Conservation (phyloP, 345 rosid genomes). For the Brassica napus region Da-Ae NC_063435.1:22687501-22688000, state of each 20-base stretch:
- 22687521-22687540: conserved; percentile 62
- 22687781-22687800: conserved; percentile 19
- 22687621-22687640: conserved; percentile 85
- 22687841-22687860: conserved; percentile 97
- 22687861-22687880: conserved; percentile 92
- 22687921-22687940: conserved; percentile 70
- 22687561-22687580: conserved; percentile 89
- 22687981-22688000: conserved; percentile 26
- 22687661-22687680: conserved; percentile 83
- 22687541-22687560: conserved; percentile 80
- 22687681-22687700: conserved; percentile 87
- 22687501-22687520: conserved; percentile 18
- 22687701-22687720: conserved; percentile 73
- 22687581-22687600: conserved; percentile 83
- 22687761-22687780: conserved; percentile 17
- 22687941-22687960: conserved; percentile 83
- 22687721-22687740: conserved; percentile 76
- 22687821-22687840: conserved; percentile 89
- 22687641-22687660: conserved; percentile 91
- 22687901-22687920: conserved; percentile 64
- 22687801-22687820: conserved; percentile 28
- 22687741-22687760: conserved; percentile 75
- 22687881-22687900: conserved; percentile 85
- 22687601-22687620: conserved; percentile 56
- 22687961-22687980: conserved; percentile 92